A percentile compares a stretch with the other conserved stretches of the same genome.
Conservation (phyloP, 345 rosid species). For the Conringia planisiliqua region DNA sequence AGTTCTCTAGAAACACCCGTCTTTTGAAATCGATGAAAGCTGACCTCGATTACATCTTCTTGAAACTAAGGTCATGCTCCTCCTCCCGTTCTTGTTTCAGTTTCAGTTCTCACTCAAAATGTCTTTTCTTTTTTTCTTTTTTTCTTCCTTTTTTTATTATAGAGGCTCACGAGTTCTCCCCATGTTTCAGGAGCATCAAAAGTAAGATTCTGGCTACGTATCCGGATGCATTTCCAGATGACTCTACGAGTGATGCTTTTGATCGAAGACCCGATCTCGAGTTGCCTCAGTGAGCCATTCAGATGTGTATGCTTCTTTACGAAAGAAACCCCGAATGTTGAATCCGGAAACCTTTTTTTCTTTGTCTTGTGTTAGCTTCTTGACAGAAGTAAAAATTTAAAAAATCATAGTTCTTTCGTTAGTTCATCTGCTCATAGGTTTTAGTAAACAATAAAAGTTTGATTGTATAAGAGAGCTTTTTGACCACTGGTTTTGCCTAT, state of each 20-base stretch:
- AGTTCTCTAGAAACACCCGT: constrained; percentile 64
- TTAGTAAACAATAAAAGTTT: too few species aligned
- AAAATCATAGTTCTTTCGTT: too few species aligned
- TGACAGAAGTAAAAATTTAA: not conserved
- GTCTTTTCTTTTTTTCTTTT: not conserved
- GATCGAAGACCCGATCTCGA: constrained; percentile 86
- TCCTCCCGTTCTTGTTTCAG: not conserved
- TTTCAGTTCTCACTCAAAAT: not conserved
- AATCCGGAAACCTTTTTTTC: not conserved
- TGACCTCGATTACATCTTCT: constrained; percentile 88
- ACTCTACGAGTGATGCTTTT: constrained; percentile 52
- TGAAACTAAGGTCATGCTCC: constrained; percentile 62
- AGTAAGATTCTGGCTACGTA: constrained; percentile 61
- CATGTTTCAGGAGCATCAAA: constrained; percentile 61
- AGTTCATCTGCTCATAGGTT: too few species aligned
- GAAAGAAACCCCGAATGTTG: not conserved
- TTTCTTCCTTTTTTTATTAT: not conserved
- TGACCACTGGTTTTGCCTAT: too few species aligned
- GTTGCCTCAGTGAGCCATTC: constrained; percentile 39
- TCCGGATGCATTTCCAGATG: constrained; percentile 93
- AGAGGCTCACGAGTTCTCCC: not conserved
- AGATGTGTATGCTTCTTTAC: not conserved
- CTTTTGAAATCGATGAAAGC: constrained; percentile 73
- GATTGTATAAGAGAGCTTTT: too few species aligned
- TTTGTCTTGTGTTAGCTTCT: not conserved